Percentiles rank a stretch among this genome's conserved stretches.
phyloP scores from a whole-genome alignment of 108 stramenopile species.

The Skeletonema costatum region DNA sequence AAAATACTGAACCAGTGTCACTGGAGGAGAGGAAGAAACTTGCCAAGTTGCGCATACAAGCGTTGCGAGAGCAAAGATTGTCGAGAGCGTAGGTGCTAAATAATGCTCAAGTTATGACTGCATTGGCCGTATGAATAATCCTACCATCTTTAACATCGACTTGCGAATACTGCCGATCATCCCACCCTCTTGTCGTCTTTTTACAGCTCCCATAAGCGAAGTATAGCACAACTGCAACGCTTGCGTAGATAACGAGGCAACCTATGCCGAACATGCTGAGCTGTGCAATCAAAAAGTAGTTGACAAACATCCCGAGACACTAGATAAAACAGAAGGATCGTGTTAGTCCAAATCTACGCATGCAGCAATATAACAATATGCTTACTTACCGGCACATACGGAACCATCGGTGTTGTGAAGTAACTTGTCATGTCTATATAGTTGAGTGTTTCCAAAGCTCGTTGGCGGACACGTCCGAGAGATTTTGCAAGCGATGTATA shows the following conservation, averaged over 20 bases:
- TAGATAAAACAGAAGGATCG: too few relatives aligned
- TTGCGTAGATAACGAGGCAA: conserved; percentile 61
- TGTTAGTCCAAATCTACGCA: too few relatives aligned
- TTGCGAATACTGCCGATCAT: conserved; percentile 14
- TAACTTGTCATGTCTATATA: conserved; percentile 19
- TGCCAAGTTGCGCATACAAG: conserved; percentile 21
- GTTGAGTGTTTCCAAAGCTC: conserved; percentile 29
- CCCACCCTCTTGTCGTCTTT: not conserved
- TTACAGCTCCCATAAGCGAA: conserved; percentile 41
- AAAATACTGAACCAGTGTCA: conserved; percentile 1
- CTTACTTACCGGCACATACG: conserved; percentile 27
- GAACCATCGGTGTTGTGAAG: conserved; percentile 68
- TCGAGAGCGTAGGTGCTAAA: not conserved
- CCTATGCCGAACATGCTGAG: conserved; percentile 61
- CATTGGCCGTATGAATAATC: not conserved
- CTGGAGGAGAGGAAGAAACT: conserved; percentile 37
- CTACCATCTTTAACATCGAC: conserved; percentile 19
- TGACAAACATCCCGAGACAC: conserved; percentile 77
- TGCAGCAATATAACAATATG: too few relatives aligned
- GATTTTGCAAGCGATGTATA: conserved; percentile 18
- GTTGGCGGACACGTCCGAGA: conserved; percentile 29
- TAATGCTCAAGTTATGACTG: conserved; percentile 17
- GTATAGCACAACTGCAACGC: conserved; percentile 50
- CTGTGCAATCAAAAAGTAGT: conserved; percentile 87
- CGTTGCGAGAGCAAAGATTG: conserved; percentile 24